Evolutionary conservation across 371 early-diverging fungal species (phyloP).

Genomic region (Vittaforma corneae): DNA sequence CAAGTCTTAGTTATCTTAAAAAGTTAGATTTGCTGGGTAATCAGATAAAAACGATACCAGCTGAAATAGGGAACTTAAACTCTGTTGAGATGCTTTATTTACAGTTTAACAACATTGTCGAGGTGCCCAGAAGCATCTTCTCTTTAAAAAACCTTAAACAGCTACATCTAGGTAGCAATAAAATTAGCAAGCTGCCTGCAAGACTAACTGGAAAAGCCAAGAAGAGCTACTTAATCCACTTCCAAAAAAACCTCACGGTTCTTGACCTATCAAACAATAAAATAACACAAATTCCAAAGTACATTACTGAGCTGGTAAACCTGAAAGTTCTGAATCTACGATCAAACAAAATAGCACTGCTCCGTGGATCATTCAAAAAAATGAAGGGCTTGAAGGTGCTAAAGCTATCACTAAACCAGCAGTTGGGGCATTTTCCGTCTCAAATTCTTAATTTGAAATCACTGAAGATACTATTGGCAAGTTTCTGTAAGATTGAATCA

Average conservation of each 20-base stretch:
- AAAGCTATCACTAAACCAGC: no score
- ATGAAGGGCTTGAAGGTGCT: no score
- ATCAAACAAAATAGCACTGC: slow-evolving; percentile 60
- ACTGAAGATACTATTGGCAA: no score
- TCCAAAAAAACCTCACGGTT: slow-evolving; percentile 62
- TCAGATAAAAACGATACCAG: slow-evolving; percentile 58
- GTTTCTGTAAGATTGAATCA: no score
- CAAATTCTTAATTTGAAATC: no score
- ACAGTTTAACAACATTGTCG: slow-evolving; percentile 55
- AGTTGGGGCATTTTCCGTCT: no score
- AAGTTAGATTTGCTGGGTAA: slow-evolving; percentile 50
- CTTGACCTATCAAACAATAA: slow-evolving; percentile 65
- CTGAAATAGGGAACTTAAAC: slow-evolving; percentile 59
- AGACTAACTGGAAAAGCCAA: slow-evolving; percentile 60
- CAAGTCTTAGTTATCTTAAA: no score
- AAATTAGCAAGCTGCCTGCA: slow-evolving; percentile 59
- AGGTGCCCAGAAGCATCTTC: slow-evolving; percentile 47
- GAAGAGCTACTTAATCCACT: no score
- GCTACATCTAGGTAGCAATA: slow-evolving; percentile 49
- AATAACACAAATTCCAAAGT: slow-evolving; percentile 60
- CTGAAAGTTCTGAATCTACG: slow-evolving; percentile 65
- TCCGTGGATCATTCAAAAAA: no score
- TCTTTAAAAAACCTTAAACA: slow-evolving; percentile 35
- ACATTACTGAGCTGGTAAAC: slow-evolving; percentile 60
- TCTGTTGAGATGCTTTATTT: slow-evolving; percentile 64